phyloP scores from a whole-genome alignment of 1,139 yeast genomes.

The Yamadazyma atlantica region DNA sequence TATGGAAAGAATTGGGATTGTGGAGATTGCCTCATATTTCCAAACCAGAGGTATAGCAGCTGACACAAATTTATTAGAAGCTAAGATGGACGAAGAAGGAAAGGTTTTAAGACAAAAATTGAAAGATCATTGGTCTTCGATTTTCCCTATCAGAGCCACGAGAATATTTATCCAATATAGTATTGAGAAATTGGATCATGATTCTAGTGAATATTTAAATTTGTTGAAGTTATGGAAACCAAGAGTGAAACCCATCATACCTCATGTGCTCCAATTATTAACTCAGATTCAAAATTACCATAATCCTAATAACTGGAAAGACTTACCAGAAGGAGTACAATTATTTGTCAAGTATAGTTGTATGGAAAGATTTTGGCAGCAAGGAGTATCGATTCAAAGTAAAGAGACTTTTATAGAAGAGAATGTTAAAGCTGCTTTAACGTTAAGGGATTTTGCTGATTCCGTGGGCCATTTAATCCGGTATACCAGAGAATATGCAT shows the following conservation, averaged over 20 bases:
- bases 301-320: slow-evolving; percentile 88
- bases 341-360: slow-evolving; percentile 86
- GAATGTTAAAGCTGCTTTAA: slow-evolving; percentile 89
- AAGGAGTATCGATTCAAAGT: slow-evolving; percentile 92
- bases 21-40: slow-evolving; percentile 88
- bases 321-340: slow-evolving; percentile 85
- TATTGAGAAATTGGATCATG: slow-evolving; percentile 83
- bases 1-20: slow-evolving; percentile 96
- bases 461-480: slow-evolving; percentile 96
- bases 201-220: slow-evolving; percentile 71
- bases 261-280: slow-evolving; percentile 82
- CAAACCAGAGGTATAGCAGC: slow-evolving; percentile 79
- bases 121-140: slow-evolving; percentile 89
- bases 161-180: slow-evolving; percentile 93
- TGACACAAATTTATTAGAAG: slow-evolving; percentile 67
- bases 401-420: slow-evolving; percentile 95
- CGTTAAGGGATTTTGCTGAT: slow-evolving; percentile 94
- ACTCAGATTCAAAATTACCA: slow-evolving; percentile 94
- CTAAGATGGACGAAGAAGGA: slow-evolving; percentile 93
- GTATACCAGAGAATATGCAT: slow-evolving; percentile 94
- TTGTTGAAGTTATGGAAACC: slow-evolving; percentile 87
- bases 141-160: slow-evolving; percentile 94
- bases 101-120: slow-evolving; percentile 68
- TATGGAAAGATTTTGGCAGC: slow-evolving; percentile 96
- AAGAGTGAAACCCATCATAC: slow-evolving; percentile 85